Evolutionary conservation across 2,329 filamentous ascomycete species (phyloP), one percentile per base, ranked within the genome.

Genomic region (Venturia effusa): DNA sequence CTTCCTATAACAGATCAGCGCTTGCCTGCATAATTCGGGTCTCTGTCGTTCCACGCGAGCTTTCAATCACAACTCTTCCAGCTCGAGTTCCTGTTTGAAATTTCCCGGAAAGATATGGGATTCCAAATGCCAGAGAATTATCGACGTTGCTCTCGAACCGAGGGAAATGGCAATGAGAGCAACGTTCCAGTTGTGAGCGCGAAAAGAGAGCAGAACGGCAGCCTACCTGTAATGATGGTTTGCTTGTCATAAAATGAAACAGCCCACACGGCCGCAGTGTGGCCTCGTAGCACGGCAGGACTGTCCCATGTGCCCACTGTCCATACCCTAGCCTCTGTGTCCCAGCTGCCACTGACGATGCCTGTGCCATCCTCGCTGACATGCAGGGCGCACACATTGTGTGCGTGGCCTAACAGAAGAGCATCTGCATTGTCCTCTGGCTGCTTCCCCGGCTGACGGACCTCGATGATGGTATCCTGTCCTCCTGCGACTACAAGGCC

Each of bases 291-390:
- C 59, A 88, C 78, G 39, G 86, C 77, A n/a, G 89, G 84, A 11
- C 84, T 84, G 71, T 95, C 91, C 90, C 93, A 97, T 68, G 88
- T 92, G 48, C 84, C 84, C n/a, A 94, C 79, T 67, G 82, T 83
- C 94, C 94, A 99, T 62, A 97, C 78, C 63, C 91, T 87, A 34
- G 91, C 92, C 67, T 92, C 88, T 37, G 85, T 85, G 75, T 99
- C 94, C 94, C 94, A 99, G 70, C 92, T 90, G 39, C 93, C 94
- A 68, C 93, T 97, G 59, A 97, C 87, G 48, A 97, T 81, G 73
- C 86, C 90, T 57, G 79, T 83, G 1, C 87, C 88, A 65, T 86
- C 83, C 0, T 88, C 83, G 61, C 87, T 88, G 19, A 90, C 87
- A 70, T 96, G 90, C 55, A 99, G 77, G 10, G 92, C 83, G 74